Evolutionary conservation across 345 rosid species (phyloP), one percentile per base, ranked within the genome.

Genomic region (Moringa oleifera): DNA sequence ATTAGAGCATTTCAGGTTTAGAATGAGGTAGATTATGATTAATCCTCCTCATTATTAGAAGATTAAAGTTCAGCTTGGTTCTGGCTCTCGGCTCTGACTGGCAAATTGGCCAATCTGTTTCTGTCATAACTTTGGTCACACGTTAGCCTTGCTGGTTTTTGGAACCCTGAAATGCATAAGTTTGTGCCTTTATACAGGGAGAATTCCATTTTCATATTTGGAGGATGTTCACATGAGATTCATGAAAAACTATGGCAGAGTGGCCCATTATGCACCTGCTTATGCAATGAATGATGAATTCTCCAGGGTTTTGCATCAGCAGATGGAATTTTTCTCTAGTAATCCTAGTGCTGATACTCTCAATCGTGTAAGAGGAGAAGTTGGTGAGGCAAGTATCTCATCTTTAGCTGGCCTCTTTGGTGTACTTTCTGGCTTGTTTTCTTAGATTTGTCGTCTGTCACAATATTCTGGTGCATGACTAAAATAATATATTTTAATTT

Each of bases 251-350:
- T 94, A 94, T 50, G 86, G 95, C 1, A 85, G 75, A 77, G 95
- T 94, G 25, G 95, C 91, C 20, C 82, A 68, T 65, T 65, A 79
- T 74, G 96, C 95, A 2, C 96, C 96, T 64, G 97, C 99, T 49
- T 94, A 94, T 68, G 93, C 96, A 0, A 87, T 94, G 99, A 94
- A 90, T 68, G 97, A 94, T 78, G 99, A 94, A n/a, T 94, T 94
- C 67, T 91, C 99, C 2, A 85, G 97, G 81, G 97, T 88, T 57
- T 80, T 94, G 82, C 99, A 94, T 78, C 97, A 88, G 84, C 97
- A 94, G 76, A 94, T 94, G 97, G 99, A 86, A 74, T 88, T 94
- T 56, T 94, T 83, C 88, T 94, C 99, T 21, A 88, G 89, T 74
- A 91, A 90, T 71, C 89, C 93, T 7, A 87, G 83, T 77, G 91